Percentiles rank a stretch among this genome's conserved stretches.
phyloP scores from a whole-genome alignment of 148 eudicot species.

The Fallopia convolvulus region DNA sequence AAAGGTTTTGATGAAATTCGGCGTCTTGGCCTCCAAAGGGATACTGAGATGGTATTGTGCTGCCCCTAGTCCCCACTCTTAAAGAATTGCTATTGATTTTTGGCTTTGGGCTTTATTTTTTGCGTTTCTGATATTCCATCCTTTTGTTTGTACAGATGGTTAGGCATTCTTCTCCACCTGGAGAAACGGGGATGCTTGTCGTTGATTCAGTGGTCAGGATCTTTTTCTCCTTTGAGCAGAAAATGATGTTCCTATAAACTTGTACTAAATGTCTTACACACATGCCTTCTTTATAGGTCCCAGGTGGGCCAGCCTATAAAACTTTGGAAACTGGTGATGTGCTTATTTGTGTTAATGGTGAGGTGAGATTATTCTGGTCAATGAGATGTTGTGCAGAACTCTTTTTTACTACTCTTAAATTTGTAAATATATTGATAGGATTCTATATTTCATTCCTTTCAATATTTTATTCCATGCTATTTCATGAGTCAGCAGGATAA shows the following conservation, averaged over 20 bases:
- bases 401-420: not conserved
- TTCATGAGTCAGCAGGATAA: too few species aligned
- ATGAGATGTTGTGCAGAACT: not conserved
- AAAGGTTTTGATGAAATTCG: constrained; percentile 97
- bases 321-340: constrained; percentile 97
- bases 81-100: not conserved
- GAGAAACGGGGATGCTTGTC: constrained; percentile 96
- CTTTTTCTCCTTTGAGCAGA: constrained; percentile 8
- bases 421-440: too few species aligned
- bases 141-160: constrained; percentile 53
- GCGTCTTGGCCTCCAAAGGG: constrained; percentile 81
- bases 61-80: not conserved
- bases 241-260: not conserved
- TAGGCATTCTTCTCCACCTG: constrained; percentile 70
- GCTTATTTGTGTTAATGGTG: constrained; percentile 74
- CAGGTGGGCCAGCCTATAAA: constrained; percentile 87
- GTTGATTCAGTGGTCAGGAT: constrained; percentile 90
- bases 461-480: too few species aligned
- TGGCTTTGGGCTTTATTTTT: not conserved
- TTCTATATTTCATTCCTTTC: too few species aligned
- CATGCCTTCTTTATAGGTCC: constrained; percentile 53
- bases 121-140: constrained; percentile 8
- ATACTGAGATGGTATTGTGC: constrained; percentile 68
- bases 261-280: not conserved
- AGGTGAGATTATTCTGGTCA: constrained; percentile 35